Conservation (phyloP, 2,329 filamentous ascomycete species). For the Cladosporium sp. region DNA sequence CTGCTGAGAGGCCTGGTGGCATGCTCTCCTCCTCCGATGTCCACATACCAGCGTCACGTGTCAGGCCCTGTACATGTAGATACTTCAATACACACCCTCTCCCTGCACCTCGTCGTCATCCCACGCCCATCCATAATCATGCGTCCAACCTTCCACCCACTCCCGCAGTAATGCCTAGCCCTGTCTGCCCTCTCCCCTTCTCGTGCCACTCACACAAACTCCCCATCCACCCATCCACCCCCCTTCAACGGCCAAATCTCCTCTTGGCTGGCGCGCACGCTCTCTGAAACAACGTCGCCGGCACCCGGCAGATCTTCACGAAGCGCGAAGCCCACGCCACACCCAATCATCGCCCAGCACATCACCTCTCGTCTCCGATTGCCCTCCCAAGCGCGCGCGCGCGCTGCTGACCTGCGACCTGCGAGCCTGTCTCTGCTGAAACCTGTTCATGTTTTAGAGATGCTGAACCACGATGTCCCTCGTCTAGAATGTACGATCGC, state of each 20-base stretch:
- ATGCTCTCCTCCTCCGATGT: neutral
- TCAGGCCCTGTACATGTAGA: neutral
- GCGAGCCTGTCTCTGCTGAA: conserved; percentile 6
- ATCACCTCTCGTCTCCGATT: neutral
- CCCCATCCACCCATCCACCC: neutral
- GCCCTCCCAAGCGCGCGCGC: neutral
- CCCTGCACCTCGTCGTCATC: neutral
- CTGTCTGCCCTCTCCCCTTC: neutral
- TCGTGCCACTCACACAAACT: neutral
- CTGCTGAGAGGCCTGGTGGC: too few species aligned
- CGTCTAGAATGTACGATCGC: neutral
- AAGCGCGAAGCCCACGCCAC: conserved; percentile 2
- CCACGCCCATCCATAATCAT: neutral
- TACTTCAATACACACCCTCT: too few species aligned
- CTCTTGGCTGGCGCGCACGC: conserved; percentile 1
- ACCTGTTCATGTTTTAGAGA: conserved; percentile 11
- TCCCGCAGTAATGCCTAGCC: conserved; percentile 17
- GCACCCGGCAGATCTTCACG: conserved; percentile 19
- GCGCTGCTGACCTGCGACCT: neutral
- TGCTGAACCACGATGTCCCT: neutral
- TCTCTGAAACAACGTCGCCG: conserved; percentile 12
- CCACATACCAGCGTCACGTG: neutral
- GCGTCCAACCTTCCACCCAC: neutral
- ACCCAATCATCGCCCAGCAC: conserved; percentile 4
- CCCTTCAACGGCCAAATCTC: conserved; percentile 17